phyloP scores from a whole-genome alignment of 2,329 filamentous ascomycete genomes.

The Coniochaeta ligniaria region DNA sequence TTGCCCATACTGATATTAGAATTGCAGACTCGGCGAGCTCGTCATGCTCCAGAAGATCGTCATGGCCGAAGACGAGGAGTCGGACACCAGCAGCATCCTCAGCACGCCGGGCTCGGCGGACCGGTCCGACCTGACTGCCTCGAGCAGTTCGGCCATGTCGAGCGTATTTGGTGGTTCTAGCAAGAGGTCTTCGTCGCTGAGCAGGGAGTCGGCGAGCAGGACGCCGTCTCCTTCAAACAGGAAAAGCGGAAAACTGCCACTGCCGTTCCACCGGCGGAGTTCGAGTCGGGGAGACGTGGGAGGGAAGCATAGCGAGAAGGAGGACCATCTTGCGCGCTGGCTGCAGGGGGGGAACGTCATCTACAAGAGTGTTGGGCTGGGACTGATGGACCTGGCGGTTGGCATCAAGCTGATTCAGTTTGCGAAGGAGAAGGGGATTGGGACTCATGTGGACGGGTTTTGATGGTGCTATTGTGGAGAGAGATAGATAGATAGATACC shows the following conservation, averaged over 20 bases:
- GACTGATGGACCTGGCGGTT: slow-evolving; percentile 59
- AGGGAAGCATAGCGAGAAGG: slow-evolving; percentile 30
- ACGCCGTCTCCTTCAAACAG: slow-evolving; percentile 12
- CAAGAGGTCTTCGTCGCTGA: slow-evolving; percentile 9
- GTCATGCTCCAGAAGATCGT: slow-evolving; percentile 48
- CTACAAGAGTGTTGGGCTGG: slow-evolving; percentile 62
- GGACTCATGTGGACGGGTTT: slow-evolving; percentile 45
- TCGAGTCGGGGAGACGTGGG: slow-evolving; percentile 19
- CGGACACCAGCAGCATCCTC: slow-evolving; percentile 22
- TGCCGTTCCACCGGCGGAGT: slow-evolving; percentile 19
- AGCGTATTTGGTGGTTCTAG: slow-evolving; percentile 26
- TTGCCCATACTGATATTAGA: neutral
- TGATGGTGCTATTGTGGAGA: slow-evolving; percentile 14
- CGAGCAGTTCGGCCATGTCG: slow-evolving; percentile 29
- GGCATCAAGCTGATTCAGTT: slow-evolving; percentile 50
- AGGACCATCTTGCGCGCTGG: slow-evolving; percentile 48
- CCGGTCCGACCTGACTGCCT: slow-evolving; percentile 24
- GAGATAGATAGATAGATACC: neutral
- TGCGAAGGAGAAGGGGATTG: slow-evolving; percentile 47
- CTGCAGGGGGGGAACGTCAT: slow-evolving; percentile 56
- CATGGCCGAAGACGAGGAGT: slow-evolving; percentile 18
- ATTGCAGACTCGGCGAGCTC: slow-evolving; percentile 73
- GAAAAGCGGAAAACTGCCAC: slow-evolving; percentile 13
- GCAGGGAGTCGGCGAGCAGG: slow-evolving; percentile 18
- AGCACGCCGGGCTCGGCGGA: slow-evolving; percentile 22